These are phyloP conservation scores for Paracorniculantispora psalliotae DNA, from an alignment of 2,329 filamentous ascomycete genomes.

Conservation along the genomic window DNA sequence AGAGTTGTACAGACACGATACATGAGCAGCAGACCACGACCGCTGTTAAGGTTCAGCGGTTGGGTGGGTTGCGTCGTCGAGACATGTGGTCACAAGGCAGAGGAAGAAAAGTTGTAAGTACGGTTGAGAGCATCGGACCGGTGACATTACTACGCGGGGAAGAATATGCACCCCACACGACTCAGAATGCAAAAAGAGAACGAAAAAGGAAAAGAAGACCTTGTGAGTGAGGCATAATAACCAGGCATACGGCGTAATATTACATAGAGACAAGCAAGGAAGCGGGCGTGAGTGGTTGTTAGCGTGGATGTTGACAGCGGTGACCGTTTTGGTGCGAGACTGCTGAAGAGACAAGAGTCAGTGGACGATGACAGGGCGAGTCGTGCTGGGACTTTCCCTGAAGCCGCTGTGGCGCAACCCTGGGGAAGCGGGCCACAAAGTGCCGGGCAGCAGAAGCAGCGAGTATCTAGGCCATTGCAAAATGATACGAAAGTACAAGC, in stretches of 20 bases:
- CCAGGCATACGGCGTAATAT: no score
- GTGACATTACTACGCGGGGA: neutral
- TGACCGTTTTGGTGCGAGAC: no score
- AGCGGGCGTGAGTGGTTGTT: neutral
- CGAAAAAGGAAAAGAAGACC: neutral
- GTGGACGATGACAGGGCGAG: no score
- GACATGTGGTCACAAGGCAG: conserved; percentile 6
- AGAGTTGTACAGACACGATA: neutral
- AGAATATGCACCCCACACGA: neutral
- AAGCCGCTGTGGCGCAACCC: no score
- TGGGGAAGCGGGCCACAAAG: no score
- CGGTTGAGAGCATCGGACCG: neutral
- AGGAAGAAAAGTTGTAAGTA: neutral
- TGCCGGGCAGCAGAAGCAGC: no score
- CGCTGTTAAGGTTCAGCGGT: neutral
- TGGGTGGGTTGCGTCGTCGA: neutral
- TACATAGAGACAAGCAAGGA: neutral
- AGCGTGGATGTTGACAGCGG: no score
- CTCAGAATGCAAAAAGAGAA: neutral
- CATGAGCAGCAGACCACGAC: conserved; percentile 4
- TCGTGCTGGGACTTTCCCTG: no score
- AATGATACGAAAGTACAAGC: no score
- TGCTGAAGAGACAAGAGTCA: neutral
- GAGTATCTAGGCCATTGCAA: no score
- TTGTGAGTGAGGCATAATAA: no score